phyloP scores from a whole-genome alignment of 2,329 filamentous ascomycete species.

The Camptophora hylomeconis region DNA sequence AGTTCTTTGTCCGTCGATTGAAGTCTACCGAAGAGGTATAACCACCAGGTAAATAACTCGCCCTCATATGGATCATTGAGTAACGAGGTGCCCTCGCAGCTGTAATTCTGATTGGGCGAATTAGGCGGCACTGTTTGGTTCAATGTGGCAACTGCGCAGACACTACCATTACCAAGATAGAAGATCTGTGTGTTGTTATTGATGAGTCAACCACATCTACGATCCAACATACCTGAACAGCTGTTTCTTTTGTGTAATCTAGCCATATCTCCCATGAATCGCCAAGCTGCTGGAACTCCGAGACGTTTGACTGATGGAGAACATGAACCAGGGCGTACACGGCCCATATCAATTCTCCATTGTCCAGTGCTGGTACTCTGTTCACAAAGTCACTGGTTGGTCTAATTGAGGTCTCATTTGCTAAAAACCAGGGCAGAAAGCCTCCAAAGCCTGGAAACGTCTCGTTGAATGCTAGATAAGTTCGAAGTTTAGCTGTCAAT shows the following conservation, averaged over 20 bases:
- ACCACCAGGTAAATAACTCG: conserved; percentile 29
- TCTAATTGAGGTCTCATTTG: conserved; percentile 4
- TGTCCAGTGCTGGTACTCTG: conserved; percentile 1
- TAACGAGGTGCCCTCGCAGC: conserved; percentile 23
- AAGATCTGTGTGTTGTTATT: background rate
- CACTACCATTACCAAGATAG: background rate
- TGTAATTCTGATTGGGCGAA: conserved; percentile 21
- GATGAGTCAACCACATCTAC: too few relatives aligned
- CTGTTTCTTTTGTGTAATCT: conserved; percentile 29
- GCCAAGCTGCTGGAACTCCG: conserved; percentile 21
- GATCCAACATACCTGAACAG: too few relatives aligned
- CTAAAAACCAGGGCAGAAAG: conserved; percentile 26
- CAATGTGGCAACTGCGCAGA: conserved; percentile 1
- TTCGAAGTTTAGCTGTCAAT: conserved; percentile 27
- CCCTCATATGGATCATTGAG: conserved; percentile 33
- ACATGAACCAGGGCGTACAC: conserved; percentile 30
- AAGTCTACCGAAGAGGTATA: conserved; percentile 27
- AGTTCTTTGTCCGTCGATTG: conserved; percentile 22
- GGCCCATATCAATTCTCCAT: conserved; percentile 28
- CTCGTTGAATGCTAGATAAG: conserved; percentile 29
- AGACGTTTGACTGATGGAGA: conserved; percentile 19
- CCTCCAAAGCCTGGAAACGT: conserved; percentile 31
- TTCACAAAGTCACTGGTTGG: background rate
- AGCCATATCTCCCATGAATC: conserved; percentile 28
- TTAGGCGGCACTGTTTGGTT: conserved; percentile 17